A percentile compares a stretch with the other conserved stretches of the same genome.
These are phyloP conservation scores for Pseudocercospora musae DNA, from an alignment of 2,329 filamentous ascomycete genomes.

Conservation along the genomic window DNA sequence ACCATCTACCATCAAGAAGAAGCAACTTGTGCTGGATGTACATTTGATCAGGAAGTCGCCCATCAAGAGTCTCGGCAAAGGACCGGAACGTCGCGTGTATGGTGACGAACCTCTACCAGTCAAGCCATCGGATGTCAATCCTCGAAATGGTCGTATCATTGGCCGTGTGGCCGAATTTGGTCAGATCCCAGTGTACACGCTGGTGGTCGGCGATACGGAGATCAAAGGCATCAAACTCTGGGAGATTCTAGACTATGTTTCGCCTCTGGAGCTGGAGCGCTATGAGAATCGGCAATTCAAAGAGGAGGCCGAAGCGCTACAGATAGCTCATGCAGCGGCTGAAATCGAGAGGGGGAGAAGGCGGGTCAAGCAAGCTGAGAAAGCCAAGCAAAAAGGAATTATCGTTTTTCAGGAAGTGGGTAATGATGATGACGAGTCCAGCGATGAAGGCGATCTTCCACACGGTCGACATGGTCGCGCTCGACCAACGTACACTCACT, in stretches of 20 bases:
- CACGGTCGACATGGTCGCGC: constrained; percentile 29
- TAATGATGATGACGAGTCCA: constrained; percentile 7
- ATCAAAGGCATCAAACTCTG: constrained; percentile 29
- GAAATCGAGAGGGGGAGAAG: constrained; percentile 24
- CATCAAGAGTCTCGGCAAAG: background rate
- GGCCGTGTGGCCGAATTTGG: constrained; percentile 24
- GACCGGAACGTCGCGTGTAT: constrained; percentile 13
- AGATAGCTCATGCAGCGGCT: constrained; percentile 19
- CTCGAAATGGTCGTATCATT: constrained; percentile 28
- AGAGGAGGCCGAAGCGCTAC: constrained; percentile 25
- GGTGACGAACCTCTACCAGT: constrained; percentile 25
- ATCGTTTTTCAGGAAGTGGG: constrained; percentile 17
- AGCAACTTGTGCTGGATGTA: background rate
- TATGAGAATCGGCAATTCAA: constrained; percentile 35
- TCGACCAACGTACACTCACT: constrained; percentile 33
- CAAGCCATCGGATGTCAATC: constrained; percentile 27
- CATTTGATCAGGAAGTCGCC: background rate
- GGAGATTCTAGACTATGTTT: constrained; percentile 36
- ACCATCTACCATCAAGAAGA: background rate
- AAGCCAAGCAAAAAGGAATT: constrained; percentile 22
- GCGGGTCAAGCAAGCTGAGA: constrained; percentile 13
- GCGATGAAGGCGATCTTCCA: constrained; percentile 11
- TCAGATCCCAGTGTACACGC: constrained; percentile 22
- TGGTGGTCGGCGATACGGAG: constrained; percentile 29
- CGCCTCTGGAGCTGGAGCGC: constrained; percentile 33